Conservation (phyloP, 2,329 filamentous ascomycete species). For the Ascochyta pisi region DNA sequence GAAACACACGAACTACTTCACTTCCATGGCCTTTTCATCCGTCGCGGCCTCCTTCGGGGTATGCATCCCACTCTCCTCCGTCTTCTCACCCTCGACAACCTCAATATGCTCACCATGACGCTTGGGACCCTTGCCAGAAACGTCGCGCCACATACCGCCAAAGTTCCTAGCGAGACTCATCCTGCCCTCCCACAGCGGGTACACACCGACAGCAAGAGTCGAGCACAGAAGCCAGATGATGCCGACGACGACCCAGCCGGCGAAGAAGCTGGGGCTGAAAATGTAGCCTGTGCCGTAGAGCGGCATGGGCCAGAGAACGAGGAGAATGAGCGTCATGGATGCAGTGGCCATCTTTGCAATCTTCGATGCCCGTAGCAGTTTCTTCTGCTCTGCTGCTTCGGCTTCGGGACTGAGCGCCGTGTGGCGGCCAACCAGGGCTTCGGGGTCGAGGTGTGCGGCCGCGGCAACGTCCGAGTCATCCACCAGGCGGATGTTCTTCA, state of each 20-base stretch:
- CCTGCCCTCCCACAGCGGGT: constrained; percentile 75
- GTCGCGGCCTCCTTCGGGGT: constrained; percentile 30
- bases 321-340: constrained; percentile 70
- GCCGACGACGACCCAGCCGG: constrained; percentile 71
- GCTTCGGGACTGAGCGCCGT: constrained; percentile 36
- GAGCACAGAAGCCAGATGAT: constrained; percentile 82
- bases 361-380: constrained; percentile 54
- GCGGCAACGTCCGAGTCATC: constrained; percentile 77
- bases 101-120: constrained; percentile 8
- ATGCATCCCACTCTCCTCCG: constrained; percentile 20
- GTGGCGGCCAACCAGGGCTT: constrained; percentile 59
- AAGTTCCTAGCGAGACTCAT: constrained; percentile 33
- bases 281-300: constrained; percentile 85
- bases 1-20: background rate
- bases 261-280: constrained; percentile 81
- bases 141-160: constrained; percentile 37
- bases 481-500: constrained; percentile 77
- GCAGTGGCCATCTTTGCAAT: constrained; percentile 66
- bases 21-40: constrained; percentile 21
- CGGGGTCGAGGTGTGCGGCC: constrained; percentile 66
- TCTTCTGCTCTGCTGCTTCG: constrained; percentile 49
- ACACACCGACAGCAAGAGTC: constrained; percentile 76
- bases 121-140: constrained; percentile 30
- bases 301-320: constrained; percentile 90
- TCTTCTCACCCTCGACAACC: constrained; percentile 30